These are phyloP conservation scores for Cercophora sp. DNA, from an alignment of 495 filamentous ascomycete genomes.

Conservation along the genomic window DNA sequence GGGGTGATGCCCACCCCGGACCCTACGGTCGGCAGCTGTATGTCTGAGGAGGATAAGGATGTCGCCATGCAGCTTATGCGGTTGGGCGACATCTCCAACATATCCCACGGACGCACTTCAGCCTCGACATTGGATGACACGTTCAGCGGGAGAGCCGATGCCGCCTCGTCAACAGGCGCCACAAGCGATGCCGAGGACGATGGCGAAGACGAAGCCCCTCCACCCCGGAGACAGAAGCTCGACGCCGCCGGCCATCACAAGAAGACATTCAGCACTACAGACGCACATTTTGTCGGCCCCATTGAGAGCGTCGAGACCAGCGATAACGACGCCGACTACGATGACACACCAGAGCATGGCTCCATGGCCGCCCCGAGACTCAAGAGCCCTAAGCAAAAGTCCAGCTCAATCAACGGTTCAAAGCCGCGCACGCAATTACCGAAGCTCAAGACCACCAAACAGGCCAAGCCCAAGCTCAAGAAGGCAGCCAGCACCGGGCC, in stretches of 20 bases:
- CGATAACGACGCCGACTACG: slow-evolving; percentile 62
- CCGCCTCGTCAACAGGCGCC: slow-evolving; percentile 76
- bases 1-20: slow-evolving; percentile 88
- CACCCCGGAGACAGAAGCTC: slow-evolving; percentile 57
- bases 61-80: slow-evolving; percentile 95
- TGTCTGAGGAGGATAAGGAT: slow-evolving; percentile 98
- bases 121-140: slow-evolving; percentile 92
- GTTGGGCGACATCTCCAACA: slow-evolving; percentile 84
- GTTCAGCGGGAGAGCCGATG: slow-evolving; percentile 81
- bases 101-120: slow-evolving; percentile 84
- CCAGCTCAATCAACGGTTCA: slow-evolving; percentile 24
- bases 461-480: slow-evolving; percentile 57
- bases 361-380: slow-evolving; percentile 34
- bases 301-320: slow-evolving; percentile 71
- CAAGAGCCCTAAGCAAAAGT: slow-evolving; percentile 42
- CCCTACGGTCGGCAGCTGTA: slow-evolving; percentile 87
- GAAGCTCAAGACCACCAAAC: slow-evolving; percentile 39
- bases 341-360: slow-evolving; percentile 42
- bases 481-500: slow-evolving; percentile 44
- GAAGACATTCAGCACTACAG: slow-evolving; percentile 53
- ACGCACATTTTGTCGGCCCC: slow-evolving; percentile 58
- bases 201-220: slow-evolving; percentile 65
- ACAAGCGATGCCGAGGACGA: slow-evolving; percentile 76
- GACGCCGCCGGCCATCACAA: slow-evolving; percentile 45
- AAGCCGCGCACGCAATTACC: slow-evolving; percentile 28